Evolutionary conservation across 2,329 filamentous ascomycete species (phyloP).

Genomic region (Botrytis cinerea): DNA sequence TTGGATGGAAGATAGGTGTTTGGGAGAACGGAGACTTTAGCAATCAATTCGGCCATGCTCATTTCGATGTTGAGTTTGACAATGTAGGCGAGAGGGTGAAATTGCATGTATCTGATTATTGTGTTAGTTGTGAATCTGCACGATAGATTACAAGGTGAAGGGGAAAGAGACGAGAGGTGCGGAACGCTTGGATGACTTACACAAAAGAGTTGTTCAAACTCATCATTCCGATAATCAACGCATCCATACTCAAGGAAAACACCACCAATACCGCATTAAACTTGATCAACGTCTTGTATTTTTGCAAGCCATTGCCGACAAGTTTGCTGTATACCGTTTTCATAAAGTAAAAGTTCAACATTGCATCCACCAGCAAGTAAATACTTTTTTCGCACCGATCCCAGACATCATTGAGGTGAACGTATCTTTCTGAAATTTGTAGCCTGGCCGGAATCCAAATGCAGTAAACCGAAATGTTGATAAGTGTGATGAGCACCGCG

Average conservation of each 20-base stretch:
- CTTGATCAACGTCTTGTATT: constrained; percentile 45
- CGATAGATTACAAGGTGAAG: not conserved
- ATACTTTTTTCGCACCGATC: constrained; percentile 55
- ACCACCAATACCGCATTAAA: constrained; percentile 47
- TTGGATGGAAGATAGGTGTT: constrained; percentile 2
- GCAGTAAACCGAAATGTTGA: constrained; percentile 56
- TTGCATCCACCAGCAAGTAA: constrained; percentile 52
- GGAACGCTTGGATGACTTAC: constrained; percentile 31
- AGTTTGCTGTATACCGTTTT: constrained; percentile 44
- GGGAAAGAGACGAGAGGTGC: not conserved
- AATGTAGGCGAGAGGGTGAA: constrained; percentile 47
- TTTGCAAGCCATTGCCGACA: constrained; percentile 41
- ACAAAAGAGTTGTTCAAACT: constrained; percentile 43
- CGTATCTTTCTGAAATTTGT: constrained; percentile 45
- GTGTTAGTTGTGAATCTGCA: not conserved
- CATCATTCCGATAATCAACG: constrained; percentile 46
- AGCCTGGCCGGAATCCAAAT: constrained; percentile 57
- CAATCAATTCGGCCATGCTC: constrained; percentile 47
- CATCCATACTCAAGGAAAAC: constrained; percentile 47
- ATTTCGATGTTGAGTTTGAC: constrained; percentile 50
- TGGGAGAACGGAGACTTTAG: constrained; percentile 30
- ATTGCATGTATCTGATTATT: constrained; percentile 42
- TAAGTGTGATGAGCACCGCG: constrained; percentile 46
- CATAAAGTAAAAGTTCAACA: constrained; percentile 56
- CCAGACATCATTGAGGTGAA: constrained; percentile 53